Conservation (phyloP, 345 rosid species). For the Lepidium aucheri region DNA sequence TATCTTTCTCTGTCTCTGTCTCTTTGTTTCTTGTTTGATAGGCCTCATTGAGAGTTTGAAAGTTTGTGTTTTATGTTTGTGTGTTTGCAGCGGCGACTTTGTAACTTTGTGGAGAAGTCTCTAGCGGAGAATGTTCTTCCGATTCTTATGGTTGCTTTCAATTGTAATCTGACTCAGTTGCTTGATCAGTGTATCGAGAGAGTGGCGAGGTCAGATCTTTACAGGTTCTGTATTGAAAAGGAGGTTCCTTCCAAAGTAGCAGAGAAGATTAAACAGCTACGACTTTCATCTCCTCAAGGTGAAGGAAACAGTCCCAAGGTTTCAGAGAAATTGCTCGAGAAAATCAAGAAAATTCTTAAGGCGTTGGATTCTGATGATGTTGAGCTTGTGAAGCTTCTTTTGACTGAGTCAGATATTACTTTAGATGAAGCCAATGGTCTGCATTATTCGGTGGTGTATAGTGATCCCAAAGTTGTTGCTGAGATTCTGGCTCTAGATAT, state of each 20-base stretch:
- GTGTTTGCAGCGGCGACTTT: constrained; percentile 69
- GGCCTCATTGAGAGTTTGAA: neutral
- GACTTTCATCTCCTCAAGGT: constrained; percentile 31
- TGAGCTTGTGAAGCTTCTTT: constrained; percentile 84
- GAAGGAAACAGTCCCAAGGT: constrained; percentile 27
- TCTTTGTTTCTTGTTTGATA: constrained; percentile 4
- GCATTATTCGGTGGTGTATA: constrained; percentile 85
- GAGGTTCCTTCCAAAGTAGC: constrained; percentile 73
- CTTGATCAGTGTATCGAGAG: constrained; percentile 65
- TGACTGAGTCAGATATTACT: constrained; percentile 66
- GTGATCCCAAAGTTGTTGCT: constrained; percentile 82
- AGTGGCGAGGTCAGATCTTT: constrained; percentile 82
- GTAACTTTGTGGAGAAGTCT: constrained; percentile 72
- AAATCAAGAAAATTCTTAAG: constrained; percentile 66
- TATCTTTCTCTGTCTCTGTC: neutral
- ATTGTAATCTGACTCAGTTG: constrained; percentile 65
- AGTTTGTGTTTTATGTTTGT: neutral
- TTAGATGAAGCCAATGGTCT: constrained; percentile 79
- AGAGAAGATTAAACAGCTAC: constrained; percentile 43
- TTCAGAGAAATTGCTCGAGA: constrained; percentile 51
- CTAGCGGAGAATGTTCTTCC: constrained; percentile 74
- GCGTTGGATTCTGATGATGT: constrained; percentile 95
- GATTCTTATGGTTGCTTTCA: constrained; percentile 73
- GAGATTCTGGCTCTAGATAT: constrained; percentile 62
- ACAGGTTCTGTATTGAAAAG: constrained; percentile 59